A percentile compares a stretch with the other conserved stretches of the same genome.
Conservation (phyloP, 768 basidiomycete genomes). For the Kondoa subrosea region DNA sequence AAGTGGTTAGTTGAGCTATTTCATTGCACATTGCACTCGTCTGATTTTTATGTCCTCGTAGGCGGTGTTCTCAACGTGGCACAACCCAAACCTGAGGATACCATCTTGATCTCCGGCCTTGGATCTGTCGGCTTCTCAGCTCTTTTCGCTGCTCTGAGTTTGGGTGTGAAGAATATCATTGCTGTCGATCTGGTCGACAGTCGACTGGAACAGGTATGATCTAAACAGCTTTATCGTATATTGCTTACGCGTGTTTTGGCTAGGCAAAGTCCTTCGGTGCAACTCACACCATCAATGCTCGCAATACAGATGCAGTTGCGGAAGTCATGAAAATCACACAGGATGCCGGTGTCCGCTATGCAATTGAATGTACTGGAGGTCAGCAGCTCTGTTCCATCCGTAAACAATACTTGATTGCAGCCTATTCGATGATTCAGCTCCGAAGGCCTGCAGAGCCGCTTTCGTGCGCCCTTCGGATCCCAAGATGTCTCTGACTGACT, state of each 20-base stretch:
- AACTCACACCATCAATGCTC: neutral
- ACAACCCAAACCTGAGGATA: neutral
- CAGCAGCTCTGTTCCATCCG: too few relatives aligned
- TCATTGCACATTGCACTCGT: constrained; percentile 7
- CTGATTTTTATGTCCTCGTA: constrained; percentile 12
- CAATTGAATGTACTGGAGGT: constrained; percentile 13
- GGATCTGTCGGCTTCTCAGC: constrained; percentile 26
- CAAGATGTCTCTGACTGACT: neutral
- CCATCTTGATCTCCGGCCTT: constrained; percentile 19
- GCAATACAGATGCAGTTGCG: neutral
- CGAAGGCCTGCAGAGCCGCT: constrained; percentile 8
- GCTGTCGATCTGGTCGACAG: constrained; percentile 23
- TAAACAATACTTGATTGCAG: too few relatives aligned
- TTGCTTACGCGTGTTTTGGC: too few relatives aligned
- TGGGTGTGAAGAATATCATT: constrained; percentile 20
- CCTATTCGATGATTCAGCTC: too few relatives aligned
- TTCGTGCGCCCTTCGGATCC: constrained; percentile 3
- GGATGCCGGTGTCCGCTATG: constrained; percentile 18
- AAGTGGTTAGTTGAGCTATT: neutral
- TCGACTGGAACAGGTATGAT: constrained; percentile 4
- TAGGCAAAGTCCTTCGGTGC: neutral
- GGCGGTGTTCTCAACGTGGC: constrained; percentile 11
- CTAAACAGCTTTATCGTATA: too few relatives aligned
- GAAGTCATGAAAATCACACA: constrained; percentile 13
- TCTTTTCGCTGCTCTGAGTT: constrained; percentile 21